Percentiles rank a stretch among this genome's conserved stretches.
These are phyloP conservation scores for Helotiales sp. DNA, from an alignment of 2,329 filamentous ascomycete genomes.

Conservation along the genomic window DNA sequence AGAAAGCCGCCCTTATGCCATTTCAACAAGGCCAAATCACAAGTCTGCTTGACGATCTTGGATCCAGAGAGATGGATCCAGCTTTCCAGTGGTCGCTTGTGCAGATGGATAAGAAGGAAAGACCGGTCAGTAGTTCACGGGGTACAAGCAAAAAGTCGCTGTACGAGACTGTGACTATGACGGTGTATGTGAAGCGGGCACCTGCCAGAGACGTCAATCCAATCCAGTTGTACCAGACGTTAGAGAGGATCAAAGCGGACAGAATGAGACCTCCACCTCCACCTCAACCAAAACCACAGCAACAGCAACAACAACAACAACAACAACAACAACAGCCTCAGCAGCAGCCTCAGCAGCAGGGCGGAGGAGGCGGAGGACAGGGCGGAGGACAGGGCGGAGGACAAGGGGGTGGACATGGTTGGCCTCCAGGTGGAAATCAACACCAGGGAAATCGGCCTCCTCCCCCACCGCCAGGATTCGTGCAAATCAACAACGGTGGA, in stretches of 20 bases:
- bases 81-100: conserved; percentile 41
- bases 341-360: conserved; percentile 17
- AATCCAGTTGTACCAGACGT: conserved; percentile 27
- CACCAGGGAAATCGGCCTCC: conserved; percentile 7
- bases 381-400: not conserved
- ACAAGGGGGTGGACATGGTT: conserved; percentile 2
- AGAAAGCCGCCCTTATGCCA: conserved; percentile 36
- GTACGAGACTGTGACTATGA: conserved; percentile 38
- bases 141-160: conserved; percentile 23
- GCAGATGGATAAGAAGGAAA: conserved; percentile 34
- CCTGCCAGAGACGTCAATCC: conserved; percentile 30
- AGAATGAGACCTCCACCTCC: conserved; percentile 22
- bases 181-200: conserved; percentile 37
- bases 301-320: conserved; percentile 15
- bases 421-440: not conserved
- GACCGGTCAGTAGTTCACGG: conserved; percentile 11
- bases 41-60: conserved; percentile 37
- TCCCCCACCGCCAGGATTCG: not conserved
- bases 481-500: conserved; percentile 9
- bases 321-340: no score
- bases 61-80: conserved; percentile 30
- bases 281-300: conserved; percentile 15
- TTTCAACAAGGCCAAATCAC: conserved; percentile 40
- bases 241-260: conserved; percentile 31
- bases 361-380: not conserved